A percentile compares a stretch with the other conserved stretches of the same genome.
Conservation (phyloP, 106 monocot species). For the Acorus calamus region DNA sequence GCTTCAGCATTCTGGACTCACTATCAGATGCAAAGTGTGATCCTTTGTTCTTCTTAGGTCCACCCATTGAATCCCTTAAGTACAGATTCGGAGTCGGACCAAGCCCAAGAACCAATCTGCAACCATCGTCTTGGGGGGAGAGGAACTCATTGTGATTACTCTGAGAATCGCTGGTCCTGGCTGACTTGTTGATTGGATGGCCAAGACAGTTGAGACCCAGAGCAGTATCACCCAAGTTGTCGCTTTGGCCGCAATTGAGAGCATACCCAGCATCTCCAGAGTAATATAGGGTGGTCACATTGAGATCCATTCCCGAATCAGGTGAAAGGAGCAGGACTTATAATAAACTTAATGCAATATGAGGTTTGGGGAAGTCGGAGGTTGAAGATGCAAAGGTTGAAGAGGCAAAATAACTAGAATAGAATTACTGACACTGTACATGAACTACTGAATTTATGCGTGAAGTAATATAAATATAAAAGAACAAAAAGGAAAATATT, state of each 20-base stretch:
- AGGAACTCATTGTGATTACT: slow-evolving; percentile 1
- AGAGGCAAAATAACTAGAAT: background rate
- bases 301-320: slow-evolving; percentile 46
- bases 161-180: slow-evolving; percentile 7
- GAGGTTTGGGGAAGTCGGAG: too few species aligned
- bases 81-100: slow-evolving; percentile 76
- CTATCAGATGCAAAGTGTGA: slow-evolving; percentile 21
- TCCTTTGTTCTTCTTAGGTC: slow-evolving; percentile 16
- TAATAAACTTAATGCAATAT: too few species aligned
- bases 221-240: slow-evolving; percentile 15
- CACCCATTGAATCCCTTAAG: slow-evolving; percentile 13
- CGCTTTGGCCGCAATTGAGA: slow-evolving; percentile 1
- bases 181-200: slow-evolving; percentile 7
- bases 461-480: slow-evolving; percentile 35
- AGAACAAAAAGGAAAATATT: slow-evolving; percentile 17
- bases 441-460: background rate
- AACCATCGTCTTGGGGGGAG: slow-evolving; percentile 58
- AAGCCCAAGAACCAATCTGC: slow-evolving; percentile 73
- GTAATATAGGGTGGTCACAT: slow-evolving; percentile 35
- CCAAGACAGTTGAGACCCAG: slow-evolving; percentile 24
- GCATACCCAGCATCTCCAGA: slow-evolving; percentile 15
- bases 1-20: slow-evolving; percentile 46
- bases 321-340: background rate
- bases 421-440: background rate
- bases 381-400: background rate